Base-by-base conservation (phyloP, 192 early-diverging fungal species). In the Linnemannia zychae region DNA sequence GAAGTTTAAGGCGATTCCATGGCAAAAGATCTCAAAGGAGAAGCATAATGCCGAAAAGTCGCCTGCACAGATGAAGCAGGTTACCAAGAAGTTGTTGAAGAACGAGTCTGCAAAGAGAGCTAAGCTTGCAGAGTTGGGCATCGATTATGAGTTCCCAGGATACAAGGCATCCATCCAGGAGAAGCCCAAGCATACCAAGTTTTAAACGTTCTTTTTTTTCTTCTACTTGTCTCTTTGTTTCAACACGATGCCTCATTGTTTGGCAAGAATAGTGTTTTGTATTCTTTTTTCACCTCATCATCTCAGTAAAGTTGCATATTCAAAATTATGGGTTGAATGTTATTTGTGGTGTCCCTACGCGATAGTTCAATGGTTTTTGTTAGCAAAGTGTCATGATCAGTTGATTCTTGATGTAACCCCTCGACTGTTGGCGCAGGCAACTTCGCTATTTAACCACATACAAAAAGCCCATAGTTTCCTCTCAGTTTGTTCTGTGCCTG, bases 101-200 rank as follows among this genome's bases (percentile, higher is more conserved):
- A 87, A 79, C 36, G 95, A 97, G 72, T 78, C 87, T 6, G 90
- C 91, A 67, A 94, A 93, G 87, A 90, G 92, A 37, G 80, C 90
- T 46, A 90, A 87, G 84, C 81, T 98, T 36, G 87, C 90, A 17
- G 90, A 92, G 36, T 77, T 94, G 9, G 97, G 96, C 17, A 95
- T 98, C 65, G 96, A 96, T 47, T 99, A 97, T 85, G 97, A 97
- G n/a, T 96, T 97, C 84, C 93, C 90, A 11, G 94, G 94, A 52
- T 96, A 94, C 68, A 81, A 87, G 67, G 79, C 80, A 22, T 53
- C 67, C 31, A 76, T 77, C 37, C 77, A 31, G 1, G 83, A 85
- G 70, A 85, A 85, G 78, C 83, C 83, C 67, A 85, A 79, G 78
- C 83, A 85, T 76, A 85, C 77, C 77, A 85, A 79, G 78, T 85